A percentile compares a stretch with the other conserved stretches of the same genome.
Evolutionary conservation across 73 alveolate species (phyloP).

Genomic region (Tetrahymena thermophila): DNA sequence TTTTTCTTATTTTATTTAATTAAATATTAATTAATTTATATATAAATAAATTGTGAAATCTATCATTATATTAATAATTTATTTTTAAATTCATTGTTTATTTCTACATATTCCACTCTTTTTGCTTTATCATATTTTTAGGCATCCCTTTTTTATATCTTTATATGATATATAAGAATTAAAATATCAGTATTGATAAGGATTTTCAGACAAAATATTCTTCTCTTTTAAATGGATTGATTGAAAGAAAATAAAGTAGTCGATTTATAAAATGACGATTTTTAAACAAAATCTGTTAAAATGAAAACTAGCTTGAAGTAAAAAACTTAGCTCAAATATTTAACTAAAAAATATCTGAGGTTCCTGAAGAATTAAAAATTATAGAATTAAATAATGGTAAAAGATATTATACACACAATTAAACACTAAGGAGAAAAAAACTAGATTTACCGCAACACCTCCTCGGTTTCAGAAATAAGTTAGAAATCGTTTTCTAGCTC

Average conservation of each 20-base stretch:
- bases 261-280: neutral
- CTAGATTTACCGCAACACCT: neutral
- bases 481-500: neutral
- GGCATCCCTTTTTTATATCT: neutral
- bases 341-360: neutral
- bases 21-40: too few species aligned
- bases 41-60: too few species aligned
- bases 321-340: neutral
- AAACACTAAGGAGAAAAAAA: neutral
- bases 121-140: neutral
- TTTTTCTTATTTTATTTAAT: too few species aligned
- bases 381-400: neutral
- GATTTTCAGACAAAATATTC: neutral
- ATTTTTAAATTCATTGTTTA: too few species aligned
- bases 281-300: too few species aligned
- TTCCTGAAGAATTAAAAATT: neutral
- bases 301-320: neutral
- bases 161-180: neutral
- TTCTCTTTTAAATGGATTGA: neutral
- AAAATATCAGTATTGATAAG: neutral
- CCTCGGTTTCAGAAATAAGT: neutral
- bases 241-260: neutral
- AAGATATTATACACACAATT: neutral
- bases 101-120: neutral
- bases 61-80: too few species aligned